Evolutionary conservation across 1,139 yeast genomes (phyloP), one percentile per base, ranked within the genome.

Genomic region (Hyphopichia wangnamkhiaoensis): DNA sequence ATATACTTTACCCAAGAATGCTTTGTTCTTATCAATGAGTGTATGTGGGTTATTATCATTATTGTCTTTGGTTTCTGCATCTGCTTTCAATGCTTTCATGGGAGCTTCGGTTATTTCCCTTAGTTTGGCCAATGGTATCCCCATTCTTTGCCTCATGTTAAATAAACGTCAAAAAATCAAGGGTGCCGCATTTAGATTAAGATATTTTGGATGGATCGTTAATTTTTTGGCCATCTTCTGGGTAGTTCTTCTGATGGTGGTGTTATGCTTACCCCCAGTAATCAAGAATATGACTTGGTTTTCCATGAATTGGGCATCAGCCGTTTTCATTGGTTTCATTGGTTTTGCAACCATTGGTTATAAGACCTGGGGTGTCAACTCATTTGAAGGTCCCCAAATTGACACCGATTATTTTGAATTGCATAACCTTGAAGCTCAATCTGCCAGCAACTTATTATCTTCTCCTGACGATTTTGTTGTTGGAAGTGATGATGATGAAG

Each of bases 41-140:
- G 77, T 84, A 6, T 80, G 89, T 31, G 77, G 78, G 17, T 44
- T 78, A 2, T 63, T 87, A 27, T 87, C 90, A 2, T 58, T 80
- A 14, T 67, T 85, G 31, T 84, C 93, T 5, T 63, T 88, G 33
- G 65, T 87, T 1, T 85, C 94, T 0, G 68, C 80, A 3, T 78
- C 90, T 4, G 94, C 95, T 1, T 85, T 87, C 63, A 84, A 84
- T 58, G 90, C 95, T 2, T 87, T 87, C 56, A 78, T 88, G 66
- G 94, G 95, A 0, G 84, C 91, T n/a, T 86, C 94, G 4, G 94
- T 88, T 1, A 75, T 87, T 29, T 79, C 91, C 2, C 66, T 87
- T 43, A 82, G 90, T 38, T 71, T 85, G 20, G 89, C 95, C 1
- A 84, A 89, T 49, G 83, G 89, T 2, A 76, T 88, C 9, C 95